Evolutionary conservation across 257 asterid genomes (phyloP).

Genomic region (Echites panduratus): DNA sequence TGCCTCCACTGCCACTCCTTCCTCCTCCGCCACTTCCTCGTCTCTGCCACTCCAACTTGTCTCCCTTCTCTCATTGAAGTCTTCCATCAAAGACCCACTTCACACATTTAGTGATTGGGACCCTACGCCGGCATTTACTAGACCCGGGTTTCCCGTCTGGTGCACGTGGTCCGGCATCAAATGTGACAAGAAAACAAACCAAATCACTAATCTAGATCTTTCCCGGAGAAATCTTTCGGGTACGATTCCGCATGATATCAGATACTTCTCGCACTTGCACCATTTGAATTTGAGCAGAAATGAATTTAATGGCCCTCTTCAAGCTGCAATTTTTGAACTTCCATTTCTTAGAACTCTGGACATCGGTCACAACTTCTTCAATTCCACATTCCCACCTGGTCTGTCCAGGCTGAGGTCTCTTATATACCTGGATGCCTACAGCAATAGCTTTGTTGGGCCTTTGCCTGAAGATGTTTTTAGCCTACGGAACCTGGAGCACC

Average conservation of each 20-base stretch:
- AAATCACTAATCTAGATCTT: conserved; percentile 51
- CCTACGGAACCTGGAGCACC: conserved; percentile 58
- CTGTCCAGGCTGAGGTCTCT: conserved; percentile 54
- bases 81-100: conserved; percentile 57
- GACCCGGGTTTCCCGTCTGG: conserved; percentile 46
- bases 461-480: conserved; percentile 50
- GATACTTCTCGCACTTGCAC: conserved; percentile 40
- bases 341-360: conserved; percentile 54
- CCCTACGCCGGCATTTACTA: conserved; percentile 28
- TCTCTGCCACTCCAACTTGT: conserved; percentile 41
- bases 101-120: conserved; percentile 67
- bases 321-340: conserved; percentile 45
- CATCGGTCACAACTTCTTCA: conserved; percentile 58
- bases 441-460: conserved; percentile 67
- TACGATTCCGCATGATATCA: conserved; percentile 38
- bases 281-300: conserved; percentile 67
- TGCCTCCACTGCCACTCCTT: conserved; percentile 4
- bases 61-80: conserved; percentile 57
- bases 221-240: conserved; percentile 79
- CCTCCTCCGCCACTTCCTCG: conserved; percentile 10
- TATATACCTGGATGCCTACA: conserved; percentile 47
- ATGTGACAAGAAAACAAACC: conserved; percentile 45
- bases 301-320: conserved; percentile 55
- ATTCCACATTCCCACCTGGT: conserved; percentile 59
- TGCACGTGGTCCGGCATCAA: conserved; percentile 72